Percentiles rank a stretch among this genome's conserved stretches.
Evolutionary conservation across 805 yeast genomes (phyloP).

Genomic region (Wickerhamomyces chaumierensis): DNA sequence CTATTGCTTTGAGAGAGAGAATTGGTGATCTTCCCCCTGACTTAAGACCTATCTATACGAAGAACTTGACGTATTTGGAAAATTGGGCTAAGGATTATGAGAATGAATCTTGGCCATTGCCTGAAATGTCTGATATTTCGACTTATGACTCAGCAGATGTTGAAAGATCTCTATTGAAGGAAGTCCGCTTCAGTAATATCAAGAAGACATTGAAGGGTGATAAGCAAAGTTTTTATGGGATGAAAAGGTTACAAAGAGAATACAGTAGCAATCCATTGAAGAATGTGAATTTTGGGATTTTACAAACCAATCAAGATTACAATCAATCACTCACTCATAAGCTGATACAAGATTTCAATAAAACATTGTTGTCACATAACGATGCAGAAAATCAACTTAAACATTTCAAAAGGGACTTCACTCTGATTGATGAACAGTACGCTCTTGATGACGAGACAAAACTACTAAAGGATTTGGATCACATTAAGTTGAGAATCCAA

Average conservation of each 20-base stretch:
- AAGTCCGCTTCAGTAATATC: constrained; percentile 46
- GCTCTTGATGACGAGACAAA: constrained; percentile 32
- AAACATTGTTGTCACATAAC: constrained; percentile 29
- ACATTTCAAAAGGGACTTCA: constrained; percentile 16
- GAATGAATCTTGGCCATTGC: constrained; percentile 59
- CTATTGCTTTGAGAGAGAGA: constrained; percentile 70
- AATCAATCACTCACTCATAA: constrained; percentile 49
- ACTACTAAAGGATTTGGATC: constrained; percentile 35
- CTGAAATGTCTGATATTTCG: constrained; percentile 56
- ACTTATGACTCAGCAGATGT: constrained; percentile 63
- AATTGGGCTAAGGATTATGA: constrained; percentile 44
- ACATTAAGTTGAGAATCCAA: constrained; percentile 22
- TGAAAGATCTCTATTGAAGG: constrained; percentile 64
- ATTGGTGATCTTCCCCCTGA: constrained; percentile 79
- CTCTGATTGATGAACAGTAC: constrained; percentile 30
- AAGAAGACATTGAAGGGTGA: constrained; percentile 30
- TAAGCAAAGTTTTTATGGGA: constrained; percentile 37
- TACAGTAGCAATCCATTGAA: constrained; percentile 62
- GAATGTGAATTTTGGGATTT: constrained; percentile 42
- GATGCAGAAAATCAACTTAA: constrained; percentile 36
- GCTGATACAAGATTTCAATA: constrained; percentile 42
- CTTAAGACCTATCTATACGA: constrained; percentile 61
- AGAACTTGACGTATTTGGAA: constrained; percentile 48
- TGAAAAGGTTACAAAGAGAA: constrained; percentile 51
- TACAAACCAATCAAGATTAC: constrained; percentile 26